Percentiles rank a stretch among this genome's conserved stretches.
Evolutionary conservation across 805 yeast species (phyloP).

Genomic region (Deakozyma indianensis): DNA sequence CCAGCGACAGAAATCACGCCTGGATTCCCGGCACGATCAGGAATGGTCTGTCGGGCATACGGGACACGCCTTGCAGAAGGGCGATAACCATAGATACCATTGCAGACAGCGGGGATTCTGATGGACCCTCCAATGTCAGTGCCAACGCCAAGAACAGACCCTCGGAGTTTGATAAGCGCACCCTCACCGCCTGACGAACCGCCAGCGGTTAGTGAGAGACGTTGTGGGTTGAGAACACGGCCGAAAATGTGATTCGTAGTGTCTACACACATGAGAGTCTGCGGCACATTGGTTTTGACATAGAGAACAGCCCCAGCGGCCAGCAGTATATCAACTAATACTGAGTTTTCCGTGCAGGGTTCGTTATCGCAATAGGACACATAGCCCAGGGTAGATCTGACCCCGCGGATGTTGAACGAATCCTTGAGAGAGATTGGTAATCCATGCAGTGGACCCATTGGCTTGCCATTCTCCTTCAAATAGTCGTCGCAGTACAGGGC

Average conservation of each 20-base stretch:
- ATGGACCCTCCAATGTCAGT: slow-evolving; percentile 42
- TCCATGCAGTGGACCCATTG: slow-evolving; percentile 53
- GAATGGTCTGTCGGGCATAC: background rate
- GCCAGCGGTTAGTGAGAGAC: slow-evolving; percentile 31
- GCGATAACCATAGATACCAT: slow-evolving; percentile 34
- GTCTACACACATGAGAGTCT: slow-evolving; percentile 37
- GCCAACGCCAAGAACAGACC: slow-evolving; percentile 38
- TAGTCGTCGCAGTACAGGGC: slow-evolving; percentile 44
- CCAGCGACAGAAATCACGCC: background rate
- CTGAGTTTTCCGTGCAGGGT: slow-evolving; percentile 15
- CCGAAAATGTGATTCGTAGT: slow-evolving; percentile 32
- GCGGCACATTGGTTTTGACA: slow-evolving; percentile 40
- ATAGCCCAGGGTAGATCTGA: slow-evolving; percentile 35
- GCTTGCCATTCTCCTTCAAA: slow-evolving; percentile 31
- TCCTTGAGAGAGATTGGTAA: slow-evolving; percentile 50
- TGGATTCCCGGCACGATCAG: background rate
- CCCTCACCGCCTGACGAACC: slow-evolving; percentile 49
- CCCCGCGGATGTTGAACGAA: slow-evolving; percentile 32
- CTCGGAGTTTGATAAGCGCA: slow-evolving; percentile 30
- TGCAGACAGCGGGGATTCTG: slow-evolving; percentile 33
- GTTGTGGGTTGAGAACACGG: slow-evolving; percentile 31
- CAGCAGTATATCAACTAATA: slow-evolving; percentile 27
- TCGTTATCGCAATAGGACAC: slow-evolving; percentile 25
- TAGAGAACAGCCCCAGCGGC: slow-evolving; percentile 39
- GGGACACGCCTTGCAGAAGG: slow-evolving; percentile 28